These are phyloP conservation scores for Eleusine indica DNA, from an alignment of 176 grass and related monocot genomes.

Conservation along the genomic window DNA sequence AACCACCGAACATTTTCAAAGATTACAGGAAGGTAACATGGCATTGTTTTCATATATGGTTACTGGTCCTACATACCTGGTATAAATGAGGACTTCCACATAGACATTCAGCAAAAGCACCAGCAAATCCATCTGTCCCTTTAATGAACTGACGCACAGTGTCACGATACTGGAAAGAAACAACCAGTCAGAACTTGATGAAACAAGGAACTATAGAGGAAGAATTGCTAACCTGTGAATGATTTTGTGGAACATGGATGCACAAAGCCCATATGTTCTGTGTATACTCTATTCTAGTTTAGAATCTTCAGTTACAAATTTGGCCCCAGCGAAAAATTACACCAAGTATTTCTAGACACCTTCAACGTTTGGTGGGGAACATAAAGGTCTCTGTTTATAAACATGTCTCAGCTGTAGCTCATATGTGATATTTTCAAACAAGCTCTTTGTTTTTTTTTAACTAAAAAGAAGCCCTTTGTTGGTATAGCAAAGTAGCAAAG, in stretches of 20 bases:
- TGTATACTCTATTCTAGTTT: neutral
- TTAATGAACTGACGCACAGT: conserved; percentile 94
- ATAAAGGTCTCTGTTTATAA: neutral
- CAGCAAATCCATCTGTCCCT: conserved; percentile 94
- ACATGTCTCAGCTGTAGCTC: conserved; percentile 7
- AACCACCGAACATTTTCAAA: too few species aligned
- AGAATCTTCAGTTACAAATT: conserved; percentile 7
- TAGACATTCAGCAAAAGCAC: conserved; percentile 90
- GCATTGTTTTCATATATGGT: neutral
- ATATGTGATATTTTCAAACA: conserved; percentile 10
- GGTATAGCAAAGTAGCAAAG: conserved; percentile 4
- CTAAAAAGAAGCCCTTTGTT: neutral
- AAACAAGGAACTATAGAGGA: conserved; percentile 18
- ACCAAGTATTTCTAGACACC: neutral
- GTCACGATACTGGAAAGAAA: conserved; percentile 84
- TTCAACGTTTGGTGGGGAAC: neutral
- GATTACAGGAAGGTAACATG: too few species aligned
- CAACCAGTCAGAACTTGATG: conserved; percentile 33
- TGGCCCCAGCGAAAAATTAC: neutral
- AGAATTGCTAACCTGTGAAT: neutral
- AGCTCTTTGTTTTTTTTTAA: neutral
- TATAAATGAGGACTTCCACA: conserved; percentile 96
- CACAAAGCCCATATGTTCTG: neutral
- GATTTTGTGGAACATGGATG: conserved; percentile 1
- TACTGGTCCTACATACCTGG: conserved; percentile 58